Percentiles rank a stretch among this genome's conserved stretches.
Conservation (phyloP, 768 basidiomycete species). For the Mycena kentingensis region DNA sequence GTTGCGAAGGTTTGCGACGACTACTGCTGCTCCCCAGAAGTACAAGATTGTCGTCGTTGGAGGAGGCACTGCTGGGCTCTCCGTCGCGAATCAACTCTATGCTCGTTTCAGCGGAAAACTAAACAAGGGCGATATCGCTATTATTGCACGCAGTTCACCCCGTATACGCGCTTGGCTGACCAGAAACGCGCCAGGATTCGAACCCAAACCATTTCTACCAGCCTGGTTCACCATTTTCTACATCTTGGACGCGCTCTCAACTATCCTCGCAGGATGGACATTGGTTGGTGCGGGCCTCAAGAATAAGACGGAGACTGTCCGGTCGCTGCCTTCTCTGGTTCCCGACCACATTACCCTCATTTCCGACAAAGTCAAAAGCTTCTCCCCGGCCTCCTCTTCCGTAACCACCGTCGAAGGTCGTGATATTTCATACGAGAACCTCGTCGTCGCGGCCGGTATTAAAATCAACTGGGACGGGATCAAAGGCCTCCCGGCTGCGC, state of each 20-base stretch:
- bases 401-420: conserved; percentile 73
- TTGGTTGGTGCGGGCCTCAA: conserved; percentile 88
- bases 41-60: conserved; percentile 88
- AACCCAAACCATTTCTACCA: conserved; percentile 88
- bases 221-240: conserved; percentile 39
- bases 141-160: too few relatives aligned
- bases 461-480: conserved; percentile 84
- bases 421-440: conserved; percentile 74
- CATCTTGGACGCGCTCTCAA: conserved; percentile 3
- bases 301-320: conserved; percentile 66
- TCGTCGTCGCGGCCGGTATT: conserved; percentile 89
- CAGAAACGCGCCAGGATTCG: too few relatives aligned
- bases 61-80: conserved; percentile 80
- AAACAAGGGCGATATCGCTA: conserved; percentile 75
- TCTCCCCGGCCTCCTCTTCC: conserved; percentile 74
- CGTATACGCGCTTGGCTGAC: too few relatives aligned
- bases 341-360: conserved; percentile 74
- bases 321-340: conserved; percentile 68
- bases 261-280: conserved; percentile 63
- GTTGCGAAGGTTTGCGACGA: conserved; percentile 16
- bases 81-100: conserved; percentile 86
- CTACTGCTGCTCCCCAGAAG: conserved; percentile 46
- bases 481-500: conserved; percentile 69
- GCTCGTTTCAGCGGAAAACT: conserved; percentile 70
- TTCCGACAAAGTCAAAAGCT: conserved; percentile 67